Conservation (phyloP, 495 filamentous ascomycete species). For the Podospora appendiculata region DNA sequence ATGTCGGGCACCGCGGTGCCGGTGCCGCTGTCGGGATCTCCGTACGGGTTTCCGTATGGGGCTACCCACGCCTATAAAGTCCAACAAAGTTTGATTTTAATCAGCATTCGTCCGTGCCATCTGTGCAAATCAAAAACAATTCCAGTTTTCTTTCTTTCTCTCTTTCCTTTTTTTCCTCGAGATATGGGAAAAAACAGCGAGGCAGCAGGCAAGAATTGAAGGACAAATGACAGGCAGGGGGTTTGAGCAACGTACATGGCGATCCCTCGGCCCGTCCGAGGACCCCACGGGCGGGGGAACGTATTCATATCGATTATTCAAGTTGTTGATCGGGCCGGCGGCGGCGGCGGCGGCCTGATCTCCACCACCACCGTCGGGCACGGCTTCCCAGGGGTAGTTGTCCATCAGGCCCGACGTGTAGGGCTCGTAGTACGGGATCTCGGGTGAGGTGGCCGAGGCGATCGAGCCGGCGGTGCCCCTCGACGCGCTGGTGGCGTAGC, state of each 20-base stretch:
- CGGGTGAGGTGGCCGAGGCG: conserved; percentile 3
- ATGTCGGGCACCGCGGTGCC: conserved; percentile 10
- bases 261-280: no score
- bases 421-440: conserved; percentile 19
- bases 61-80: conserved; percentile 5
- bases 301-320: neutral
- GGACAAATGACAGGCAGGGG: no score
- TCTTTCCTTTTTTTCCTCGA: no score
- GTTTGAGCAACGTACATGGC: no score
- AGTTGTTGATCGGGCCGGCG: neutral
- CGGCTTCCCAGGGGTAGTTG: neutral
- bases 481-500: conserved; percentile 3
- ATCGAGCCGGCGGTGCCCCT: neutral
- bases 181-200: no score
- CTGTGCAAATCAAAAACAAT: no score
- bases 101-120: no score
- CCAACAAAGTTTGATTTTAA: neutral
- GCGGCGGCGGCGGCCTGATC: conserved; percentile 5
- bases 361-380: conserved; percentile 3
- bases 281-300: no score
- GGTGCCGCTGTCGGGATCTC: conserved; percentile 1
- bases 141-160: no score
- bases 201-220: no score
- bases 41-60: neutral
- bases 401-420: conserved; percentile 5